A percentile compares a stretch with the other conserved stretches of the same genome.
Conservation (phyloP, 2,329 filamentous ascomycete species). For the Chaetomium strumarium region DNA sequence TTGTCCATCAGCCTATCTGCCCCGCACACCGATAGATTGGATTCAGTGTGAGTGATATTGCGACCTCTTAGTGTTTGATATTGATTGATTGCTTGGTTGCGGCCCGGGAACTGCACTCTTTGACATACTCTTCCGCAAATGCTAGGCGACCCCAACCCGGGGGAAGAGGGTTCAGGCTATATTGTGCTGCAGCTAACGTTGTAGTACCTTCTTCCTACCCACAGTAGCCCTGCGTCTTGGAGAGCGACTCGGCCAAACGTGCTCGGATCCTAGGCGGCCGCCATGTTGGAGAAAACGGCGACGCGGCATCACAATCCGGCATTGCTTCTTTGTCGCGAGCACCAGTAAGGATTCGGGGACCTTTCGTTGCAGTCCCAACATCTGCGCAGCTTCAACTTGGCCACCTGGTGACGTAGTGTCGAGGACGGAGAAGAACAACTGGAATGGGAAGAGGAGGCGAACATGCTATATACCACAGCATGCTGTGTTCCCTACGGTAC, state of each 20-base stretch:
- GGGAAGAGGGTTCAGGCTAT: slow-evolving; percentile 18
- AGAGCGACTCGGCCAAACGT: background rate
- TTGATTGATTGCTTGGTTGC: slow-evolving; percentile 24
- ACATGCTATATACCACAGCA: slow-evolving; percentile 4
- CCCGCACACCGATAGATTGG: slow-evolving; percentile 14
- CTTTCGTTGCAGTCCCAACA: no score
- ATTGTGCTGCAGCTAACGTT: slow-evolving; percentile 16
- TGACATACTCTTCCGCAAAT: slow-evolving; percentile 15
- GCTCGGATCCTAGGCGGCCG: background rate
- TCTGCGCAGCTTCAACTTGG: background rate
- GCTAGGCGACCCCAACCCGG: slow-evolving; percentile 9
- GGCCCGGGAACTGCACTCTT: slow-evolving; percentile 20
- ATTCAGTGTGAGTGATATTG: slow-evolving; percentile 21
- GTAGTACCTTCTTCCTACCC: no score
- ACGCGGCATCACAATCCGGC: no score
- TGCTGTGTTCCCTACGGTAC: slow-evolving; percentile 13
- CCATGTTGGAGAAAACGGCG: background rate
- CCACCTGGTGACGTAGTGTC: no score
- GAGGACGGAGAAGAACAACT: no score
- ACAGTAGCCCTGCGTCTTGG: background rate
- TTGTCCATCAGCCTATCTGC: slow-evolving; percentile 18
- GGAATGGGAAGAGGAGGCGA: no score
- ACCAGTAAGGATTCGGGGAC: no score
- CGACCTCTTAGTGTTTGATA: slow-evolving; percentile 20
- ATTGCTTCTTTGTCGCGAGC: no score